A percentile compares a stretch with the other conserved stretches of the same genome.
phyloP scores from a whole-genome alignment of 225 moss, liverwort and hornwort species.

The Anthoceros angustus region DNA sequence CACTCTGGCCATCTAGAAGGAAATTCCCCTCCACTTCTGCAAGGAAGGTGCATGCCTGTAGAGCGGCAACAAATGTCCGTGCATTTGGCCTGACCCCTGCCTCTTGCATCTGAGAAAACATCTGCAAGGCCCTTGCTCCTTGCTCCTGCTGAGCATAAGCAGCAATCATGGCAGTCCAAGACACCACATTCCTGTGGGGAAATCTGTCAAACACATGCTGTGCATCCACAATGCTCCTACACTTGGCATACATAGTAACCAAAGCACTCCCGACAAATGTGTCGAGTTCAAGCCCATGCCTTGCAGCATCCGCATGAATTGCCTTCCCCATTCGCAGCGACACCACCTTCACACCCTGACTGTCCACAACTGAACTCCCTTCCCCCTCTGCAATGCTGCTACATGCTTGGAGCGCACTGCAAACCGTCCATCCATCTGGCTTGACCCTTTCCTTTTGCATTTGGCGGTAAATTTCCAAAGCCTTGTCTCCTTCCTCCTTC shows the following conservation, averaged over 20 bases:
- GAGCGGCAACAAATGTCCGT: background rate
- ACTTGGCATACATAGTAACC: background rate
- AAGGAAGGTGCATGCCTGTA: background rate
- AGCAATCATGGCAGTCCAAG: background rate
- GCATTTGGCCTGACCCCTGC: background rate
- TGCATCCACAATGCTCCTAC: background rate
- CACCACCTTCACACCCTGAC: background rate
- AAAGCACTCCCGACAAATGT: background rate
- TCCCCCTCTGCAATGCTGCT: background rate
- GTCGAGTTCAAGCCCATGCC: background rate
- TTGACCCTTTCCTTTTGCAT: background rate
- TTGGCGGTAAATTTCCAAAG: background rate
- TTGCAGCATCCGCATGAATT: background rate
- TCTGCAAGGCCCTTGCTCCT: background rate
- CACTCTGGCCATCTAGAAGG: background rate
- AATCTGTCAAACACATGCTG: background rate
- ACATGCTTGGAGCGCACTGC: background rate
- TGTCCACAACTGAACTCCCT: background rate
- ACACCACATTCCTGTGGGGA: background rate
- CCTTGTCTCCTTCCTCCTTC: background rate
- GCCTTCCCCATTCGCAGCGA: background rate
- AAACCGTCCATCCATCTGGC: background rate
- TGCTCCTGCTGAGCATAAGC: background rate
- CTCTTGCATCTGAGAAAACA: background rate
- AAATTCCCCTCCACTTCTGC: background rate